Percentiles rank a stretch among this genome's conserved stretches.
phyloP scores from a whole-genome alignment of 768 basidiomycete genomes.

The Mycena olivaceomarginata region DNA sequence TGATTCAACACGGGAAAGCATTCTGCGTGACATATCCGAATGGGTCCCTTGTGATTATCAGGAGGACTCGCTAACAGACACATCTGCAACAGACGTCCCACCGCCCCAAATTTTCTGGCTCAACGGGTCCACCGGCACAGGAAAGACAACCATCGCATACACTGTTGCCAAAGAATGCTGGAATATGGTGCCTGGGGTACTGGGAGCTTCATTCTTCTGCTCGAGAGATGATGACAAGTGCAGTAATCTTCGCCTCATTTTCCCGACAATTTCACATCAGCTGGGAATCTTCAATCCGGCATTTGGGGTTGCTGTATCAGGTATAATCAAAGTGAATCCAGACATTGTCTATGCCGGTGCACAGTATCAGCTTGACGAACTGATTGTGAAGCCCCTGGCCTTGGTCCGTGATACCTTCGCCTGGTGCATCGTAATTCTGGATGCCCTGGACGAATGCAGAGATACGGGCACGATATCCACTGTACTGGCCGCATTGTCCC shows the following conservation, averaged over 20 bases:
- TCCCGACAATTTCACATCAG: constrained; percentile 47
- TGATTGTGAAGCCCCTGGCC: constrained; percentile 42
- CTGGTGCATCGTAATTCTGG: constrained; percentile 39
- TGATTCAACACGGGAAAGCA: background rate
- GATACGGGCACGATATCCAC: constrained; percentile 20
- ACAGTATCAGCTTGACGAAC: constrained; percentile 40
- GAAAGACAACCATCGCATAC: constrained; percentile 21
- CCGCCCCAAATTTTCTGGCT: background rate
- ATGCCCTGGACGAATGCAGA: constrained; percentile 52
- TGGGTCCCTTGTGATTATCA: background rate
- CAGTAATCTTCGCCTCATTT: constrained; percentile 39
- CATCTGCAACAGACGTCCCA: background rate
- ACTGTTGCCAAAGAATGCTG: background rate
- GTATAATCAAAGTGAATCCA: constrained; percentile 31
- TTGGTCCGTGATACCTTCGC: constrained; percentile 20
- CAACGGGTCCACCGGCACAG: constrained; percentile 20
- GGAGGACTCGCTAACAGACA: too few species aligned
- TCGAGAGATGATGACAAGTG: constrained; percentile 39
- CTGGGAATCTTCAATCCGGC: constrained; percentile 26
- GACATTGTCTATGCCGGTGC: constrained; percentile 33
- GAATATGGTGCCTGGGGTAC: background rate
- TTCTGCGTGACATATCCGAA: background rate
- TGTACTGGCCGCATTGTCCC: constrained; percentile 17
- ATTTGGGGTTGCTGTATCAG: constrained; percentile 28
- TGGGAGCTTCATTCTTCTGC: constrained; percentile 51